Evolutionary conservation across 148 eudicot genomes (phyloP), one percentile per base, ranked within the genome.

Genomic region (Heliamphora exappendiculata): DNA sequence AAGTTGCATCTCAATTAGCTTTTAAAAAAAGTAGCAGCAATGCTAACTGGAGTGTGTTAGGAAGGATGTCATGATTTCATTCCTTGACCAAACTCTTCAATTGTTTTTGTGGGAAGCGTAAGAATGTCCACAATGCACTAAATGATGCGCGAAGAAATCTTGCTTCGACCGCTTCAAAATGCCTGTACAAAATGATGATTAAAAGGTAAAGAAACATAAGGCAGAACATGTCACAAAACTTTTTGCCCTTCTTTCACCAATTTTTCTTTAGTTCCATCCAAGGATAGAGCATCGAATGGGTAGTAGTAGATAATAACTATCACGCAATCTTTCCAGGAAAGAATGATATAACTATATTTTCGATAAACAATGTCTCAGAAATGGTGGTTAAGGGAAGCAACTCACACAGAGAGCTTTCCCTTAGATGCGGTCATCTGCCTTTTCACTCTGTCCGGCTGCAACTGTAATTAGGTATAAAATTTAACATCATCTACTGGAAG

Each of bases 81-180:
- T 71, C 73, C 83, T 75, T 29, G 81, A 33, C 96, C 85, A 47
- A 92, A 92, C 82, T 89, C 88, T 85, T 95, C 98, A 4, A 92
- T 89, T 26, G 98, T 95, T 76, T 77, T 85, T 0, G 96, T 92
- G 59, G 97, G 94, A 39, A 95, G 96, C 5, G 85, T 87, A 58
- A 95, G 88, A 72, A 87, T 87, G 44, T 92, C 98, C 53, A 95
- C 87, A 89, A 92, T 28, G 97, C 94, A 57, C 90, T 89, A 75
- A 84, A 92, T 57, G 98, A 95, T 75, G 97, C 94, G 16, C 96
- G 92, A 26, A 95, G 96, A 83, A 95, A 92, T 84, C 97, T 95
- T 67, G 96, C 97, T 84, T 92, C 96, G 47, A 88, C 86, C 28
- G 97, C 97, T 82, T 95, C 97, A 67, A 95, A 92, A 84, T 89